Evolutionary conservation across 2,329 filamentous ascomycete genomes (phyloP).

Genomic region (Neurospora sp.): DNA sequence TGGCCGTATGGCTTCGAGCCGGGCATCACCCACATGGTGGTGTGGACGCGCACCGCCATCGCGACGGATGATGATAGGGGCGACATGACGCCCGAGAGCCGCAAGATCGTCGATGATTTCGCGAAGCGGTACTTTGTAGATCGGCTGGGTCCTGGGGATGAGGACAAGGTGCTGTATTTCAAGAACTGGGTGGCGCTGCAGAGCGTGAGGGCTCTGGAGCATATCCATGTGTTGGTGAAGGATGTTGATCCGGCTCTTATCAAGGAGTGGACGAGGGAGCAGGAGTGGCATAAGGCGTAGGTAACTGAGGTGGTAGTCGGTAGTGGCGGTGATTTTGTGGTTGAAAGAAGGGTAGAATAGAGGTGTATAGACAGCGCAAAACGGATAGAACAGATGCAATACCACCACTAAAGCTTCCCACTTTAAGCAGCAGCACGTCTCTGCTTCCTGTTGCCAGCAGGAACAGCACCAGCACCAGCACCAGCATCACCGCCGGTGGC

Average conservation of each 20-base stretch:
- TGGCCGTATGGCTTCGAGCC: constrained; percentile 77
- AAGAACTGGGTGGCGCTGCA: constrained; percentile 89
- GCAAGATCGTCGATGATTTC: constrained; percentile 55
- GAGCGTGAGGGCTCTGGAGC: constrained; percentile 78
- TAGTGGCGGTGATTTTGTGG: not conserved
- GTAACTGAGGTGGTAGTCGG: constrained; percentile 9
- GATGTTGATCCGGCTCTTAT: constrained; percentile 42
- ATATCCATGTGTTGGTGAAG: constrained; percentile 69
- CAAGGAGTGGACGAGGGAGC: constrained; percentile 42
- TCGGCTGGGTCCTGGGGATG: constrained; percentile 39
- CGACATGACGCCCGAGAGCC: constrained; percentile 60
- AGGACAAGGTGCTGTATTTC: constrained; percentile 64
- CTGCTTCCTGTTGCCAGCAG: constrained; percentile 42
- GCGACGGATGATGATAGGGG: constrained; percentile 60
- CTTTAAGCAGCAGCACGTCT: constrained; percentile 35
- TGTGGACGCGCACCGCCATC: constrained; percentile 81
- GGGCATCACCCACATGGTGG: constrained; percentile 69
- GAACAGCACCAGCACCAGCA: constrained; percentile 19
- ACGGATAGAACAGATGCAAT: not conserved
- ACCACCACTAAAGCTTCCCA: constrained; percentile 17
- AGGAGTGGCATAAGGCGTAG: constrained; percentile 26
- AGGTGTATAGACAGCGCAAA: not conserved
- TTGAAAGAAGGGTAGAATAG: not conserved
- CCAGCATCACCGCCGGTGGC: constrained; percentile 23
- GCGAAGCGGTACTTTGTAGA: constrained; percentile 59